Evolutionary conservation across 2,329 filamentous ascomycete species (phyloP).

Genomic region (Clarireedia homoeocarpa): DNA sequence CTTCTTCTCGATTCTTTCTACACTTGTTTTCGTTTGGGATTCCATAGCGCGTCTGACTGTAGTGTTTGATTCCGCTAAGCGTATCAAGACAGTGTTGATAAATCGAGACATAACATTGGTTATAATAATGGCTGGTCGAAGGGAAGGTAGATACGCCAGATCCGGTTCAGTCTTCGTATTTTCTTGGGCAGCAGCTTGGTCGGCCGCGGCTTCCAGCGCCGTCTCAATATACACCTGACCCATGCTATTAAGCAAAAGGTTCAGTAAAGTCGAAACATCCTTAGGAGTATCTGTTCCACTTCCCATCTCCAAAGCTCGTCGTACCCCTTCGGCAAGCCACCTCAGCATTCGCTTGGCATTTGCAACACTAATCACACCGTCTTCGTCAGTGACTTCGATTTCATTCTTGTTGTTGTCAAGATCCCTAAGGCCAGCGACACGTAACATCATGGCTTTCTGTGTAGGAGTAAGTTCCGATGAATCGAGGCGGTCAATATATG

Average conservation of each 20-base stretch:
- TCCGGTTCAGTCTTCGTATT: constrained; percentile 78
- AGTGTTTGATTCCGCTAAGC: constrained; percentile 80
- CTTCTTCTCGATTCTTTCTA: constrained; percentile 59
- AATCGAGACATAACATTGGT: constrained; percentile 91
- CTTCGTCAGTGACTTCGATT: constrained; percentile 83
- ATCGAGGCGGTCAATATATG: constrained; percentile 82
- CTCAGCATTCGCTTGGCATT: constrained; percentile 97
- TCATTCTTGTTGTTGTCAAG: constrained; percentile 73
- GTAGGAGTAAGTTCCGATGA: constrained; percentile 81
- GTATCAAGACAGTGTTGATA: constrained; percentile 82
- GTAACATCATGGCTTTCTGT: constrained; percentile 83
- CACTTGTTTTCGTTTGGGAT: constrained; percentile 50
- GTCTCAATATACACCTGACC: constrained; percentile 72
- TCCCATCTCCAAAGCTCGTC: constrained; percentile 83
- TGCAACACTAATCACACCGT: constrained; percentile 73
- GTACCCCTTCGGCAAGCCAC: constrained; percentile 93
- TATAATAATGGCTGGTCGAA: constrained; percentile 78
- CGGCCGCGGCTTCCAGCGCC: constrained; percentile 59
- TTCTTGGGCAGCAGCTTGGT: constrained; percentile 70
- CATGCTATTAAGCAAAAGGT: constrained; percentile 78
- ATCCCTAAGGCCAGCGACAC: constrained; percentile 75
- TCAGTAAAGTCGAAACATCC: constrained; percentile 79
- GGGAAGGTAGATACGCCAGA: constrained; percentile 68
- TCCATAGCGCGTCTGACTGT: constrained; percentile 72
- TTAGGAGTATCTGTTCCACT: constrained; percentile 84